phyloP scores from a whole-genome alignment of 2,329 filamentous ascomycete species.

The Rhinocladiella similis region DNA sequence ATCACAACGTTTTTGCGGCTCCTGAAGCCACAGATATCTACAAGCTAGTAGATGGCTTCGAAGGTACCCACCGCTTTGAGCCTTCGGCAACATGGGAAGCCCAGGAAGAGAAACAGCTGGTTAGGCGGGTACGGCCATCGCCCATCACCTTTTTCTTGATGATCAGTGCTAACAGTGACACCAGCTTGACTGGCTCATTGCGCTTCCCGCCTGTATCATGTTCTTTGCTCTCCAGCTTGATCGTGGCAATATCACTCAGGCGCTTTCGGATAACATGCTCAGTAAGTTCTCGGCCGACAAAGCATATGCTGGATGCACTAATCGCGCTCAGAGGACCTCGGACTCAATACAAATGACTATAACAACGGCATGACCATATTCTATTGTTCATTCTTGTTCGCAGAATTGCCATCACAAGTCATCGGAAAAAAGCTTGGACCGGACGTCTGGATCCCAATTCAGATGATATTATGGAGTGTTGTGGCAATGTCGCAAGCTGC shows the following conservation, averaged over 20 bases:
- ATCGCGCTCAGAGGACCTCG: constrained; percentile 40
- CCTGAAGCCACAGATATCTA: constrained; percentile 25
- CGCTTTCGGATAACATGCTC: constrained; percentile 59
- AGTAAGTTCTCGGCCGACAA: constrained; percentile 4
- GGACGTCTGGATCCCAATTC: constrained; percentile 56
- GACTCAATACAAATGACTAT: constrained; percentile 46
- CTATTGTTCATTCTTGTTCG: constrained; percentile 53
- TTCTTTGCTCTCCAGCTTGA: constrained; percentile 60
- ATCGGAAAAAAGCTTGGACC: constrained; percentile 56
- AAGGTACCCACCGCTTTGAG: constrained; percentile 46
- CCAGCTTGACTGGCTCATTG: constrained; percentile 30
- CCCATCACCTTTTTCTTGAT: constrained; percentile 10
- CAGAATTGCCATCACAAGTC: constrained; percentile 60
- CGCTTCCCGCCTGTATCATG: constrained; percentile 48
- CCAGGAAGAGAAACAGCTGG: constrained; percentile 30
- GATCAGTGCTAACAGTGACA: constrained; percentile 19
- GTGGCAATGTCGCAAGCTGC: constrained; percentile 49
- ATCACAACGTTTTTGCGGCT: constrained; percentile 22
- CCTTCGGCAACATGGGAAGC: constrained; percentile 31
- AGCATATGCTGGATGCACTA: background rate
- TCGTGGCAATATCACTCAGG: constrained; percentile 51
- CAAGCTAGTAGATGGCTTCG: constrained; percentile 34
- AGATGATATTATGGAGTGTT: constrained; percentile 54
- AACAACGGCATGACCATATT: constrained; percentile 60
- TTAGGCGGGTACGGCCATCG: constrained; percentile 19